Conservation (phyloP, 306 rosid species). For the Dryas octopetala region DNA sequence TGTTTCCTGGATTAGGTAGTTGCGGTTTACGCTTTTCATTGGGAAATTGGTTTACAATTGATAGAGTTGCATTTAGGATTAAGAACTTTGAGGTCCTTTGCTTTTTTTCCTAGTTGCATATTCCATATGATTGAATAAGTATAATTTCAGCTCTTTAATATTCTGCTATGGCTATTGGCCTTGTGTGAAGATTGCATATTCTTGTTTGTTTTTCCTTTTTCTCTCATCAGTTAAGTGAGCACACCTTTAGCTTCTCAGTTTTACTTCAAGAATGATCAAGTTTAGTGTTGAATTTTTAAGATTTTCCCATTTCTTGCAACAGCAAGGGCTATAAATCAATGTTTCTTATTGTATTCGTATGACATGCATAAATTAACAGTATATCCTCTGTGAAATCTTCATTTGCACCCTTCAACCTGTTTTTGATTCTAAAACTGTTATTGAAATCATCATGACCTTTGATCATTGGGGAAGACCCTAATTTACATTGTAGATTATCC, state of each 20-base stretch:
- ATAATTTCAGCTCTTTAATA: neutral
- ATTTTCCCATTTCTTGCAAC: neutral
- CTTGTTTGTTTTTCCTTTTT: too few species aligned
- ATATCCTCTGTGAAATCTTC: neutral
- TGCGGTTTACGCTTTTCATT: neutral
- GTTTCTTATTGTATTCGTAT: neutral
- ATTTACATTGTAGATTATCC: too few species aligned
- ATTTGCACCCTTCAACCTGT: neutral
- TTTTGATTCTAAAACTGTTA: neutral
- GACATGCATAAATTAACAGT: neutral
- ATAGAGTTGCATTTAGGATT: conserved; percentile 2
- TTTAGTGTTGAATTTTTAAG: conserved; percentile 2
- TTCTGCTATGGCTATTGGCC: neutral
- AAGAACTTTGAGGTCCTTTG: neutral
- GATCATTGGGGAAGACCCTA: neutral
- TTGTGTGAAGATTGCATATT: neutral
- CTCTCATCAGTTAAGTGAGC: too few species aligned
- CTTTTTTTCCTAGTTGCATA: too few species aligned
- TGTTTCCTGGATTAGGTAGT: neutral
- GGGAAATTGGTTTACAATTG: neutral
- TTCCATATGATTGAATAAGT: too few species aligned
- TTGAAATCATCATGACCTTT: neutral
- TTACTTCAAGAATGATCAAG: neutral
- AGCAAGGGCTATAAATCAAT: neutral
- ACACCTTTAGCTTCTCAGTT: neutral